These are phyloP conservation scores for Kluyveromyces nonfermentans DNA, from an alignment of 805 yeast species.

Conservation along the genomic window DNA sequence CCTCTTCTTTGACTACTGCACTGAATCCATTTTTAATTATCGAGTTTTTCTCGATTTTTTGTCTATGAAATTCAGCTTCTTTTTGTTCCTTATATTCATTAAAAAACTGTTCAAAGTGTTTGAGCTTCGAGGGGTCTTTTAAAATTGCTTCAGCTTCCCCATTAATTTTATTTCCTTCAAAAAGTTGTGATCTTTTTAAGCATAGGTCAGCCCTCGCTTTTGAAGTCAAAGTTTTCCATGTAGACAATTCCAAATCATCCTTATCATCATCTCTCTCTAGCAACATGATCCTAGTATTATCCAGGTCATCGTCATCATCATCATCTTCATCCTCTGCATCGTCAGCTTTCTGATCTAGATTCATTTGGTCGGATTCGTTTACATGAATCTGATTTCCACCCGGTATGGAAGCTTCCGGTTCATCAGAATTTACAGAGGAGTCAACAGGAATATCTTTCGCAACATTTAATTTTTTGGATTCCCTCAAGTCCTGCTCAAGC, in stretches of 20 bases:
- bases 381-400: conserved; percentile 16
- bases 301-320: conserved; percentile 38
- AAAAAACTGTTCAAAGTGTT: conserved; percentile 34
- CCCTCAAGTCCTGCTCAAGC: conserved; percentile 5
- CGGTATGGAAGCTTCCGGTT: neutral
- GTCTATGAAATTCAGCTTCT: conserved; percentile 19
- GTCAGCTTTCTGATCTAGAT: conserved; percentile 16
- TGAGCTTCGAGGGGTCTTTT: conserved; percentile 61
- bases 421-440: neutral
- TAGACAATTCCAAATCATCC: conserved; percentile 64
- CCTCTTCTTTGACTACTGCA: conserved; percentile 28
- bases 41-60: conserved; percentile 24
- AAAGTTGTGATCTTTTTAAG: conserved; percentile 54
- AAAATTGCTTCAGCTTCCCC: conserved; percentile 60
- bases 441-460: neutral
- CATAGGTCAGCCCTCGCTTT: conserved; percentile 71
- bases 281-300: conserved; percentile 34
- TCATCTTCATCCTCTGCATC: conserved; percentile 33
- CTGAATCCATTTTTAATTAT: conserved; percentile 35
- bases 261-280: conserved; percentile 48
- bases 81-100: conserved; percentile 25
- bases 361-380: neutral
- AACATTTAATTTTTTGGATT: neutral
- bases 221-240: conserved; percentile 80
- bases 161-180: conserved; percentile 50